phyloP scores from a whole-genome alignment of 371 early-diverging fungal species.

The Rhizopus microsporus region DNA sequence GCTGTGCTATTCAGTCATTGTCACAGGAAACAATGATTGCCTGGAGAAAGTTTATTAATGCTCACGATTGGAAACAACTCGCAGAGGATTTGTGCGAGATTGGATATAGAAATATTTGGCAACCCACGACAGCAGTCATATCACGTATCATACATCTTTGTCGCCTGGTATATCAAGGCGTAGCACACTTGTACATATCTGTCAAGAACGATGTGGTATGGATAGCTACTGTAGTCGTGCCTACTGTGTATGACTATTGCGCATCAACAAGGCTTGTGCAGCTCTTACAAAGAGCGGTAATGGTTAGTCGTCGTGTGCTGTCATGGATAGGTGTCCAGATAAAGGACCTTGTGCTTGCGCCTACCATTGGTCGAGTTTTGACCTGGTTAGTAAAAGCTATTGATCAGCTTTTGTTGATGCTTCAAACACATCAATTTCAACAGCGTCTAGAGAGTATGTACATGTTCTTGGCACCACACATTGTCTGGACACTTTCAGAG shows the following conservation, averaged over 20 bases:
- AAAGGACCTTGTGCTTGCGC: conserved; percentile 1
- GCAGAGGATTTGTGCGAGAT: conserved; percentile 18
- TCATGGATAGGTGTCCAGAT: background rate
- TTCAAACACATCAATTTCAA: conserved; percentile 16
- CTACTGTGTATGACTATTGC: conserved; percentile 10
- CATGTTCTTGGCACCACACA: conserved; percentile 5
- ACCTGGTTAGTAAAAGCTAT: conserved; percentile 13
- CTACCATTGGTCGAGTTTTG: conserved; percentile 20
- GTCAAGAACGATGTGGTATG: conserved; percentile 24
- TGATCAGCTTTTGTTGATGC: conserved; percentile 15
- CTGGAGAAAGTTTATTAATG: conserved; percentile 24
- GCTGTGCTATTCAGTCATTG: background rate
- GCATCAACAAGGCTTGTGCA: conserved; percentile 11
- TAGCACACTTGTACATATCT: conserved; percentile 7
- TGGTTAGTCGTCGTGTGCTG: no score
- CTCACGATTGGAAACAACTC: conserved; percentile 35
- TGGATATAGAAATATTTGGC: conserved; percentile 21
- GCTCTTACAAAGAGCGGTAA: background rate
- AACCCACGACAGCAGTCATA: conserved; percentile 10
- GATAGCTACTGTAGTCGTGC: conserved; percentile 15
- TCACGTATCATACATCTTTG: conserved; percentile 12
- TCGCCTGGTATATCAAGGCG: conserved; percentile 21
- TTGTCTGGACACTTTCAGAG: conserved; percentile 9
- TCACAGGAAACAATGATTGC: conserved; percentile 1
- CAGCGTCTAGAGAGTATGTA: conserved; percentile 9